phyloP scores from a whole-genome alignment of 768 basidiomycete genomes.

The Cystoderma amianthinum region DNA sequence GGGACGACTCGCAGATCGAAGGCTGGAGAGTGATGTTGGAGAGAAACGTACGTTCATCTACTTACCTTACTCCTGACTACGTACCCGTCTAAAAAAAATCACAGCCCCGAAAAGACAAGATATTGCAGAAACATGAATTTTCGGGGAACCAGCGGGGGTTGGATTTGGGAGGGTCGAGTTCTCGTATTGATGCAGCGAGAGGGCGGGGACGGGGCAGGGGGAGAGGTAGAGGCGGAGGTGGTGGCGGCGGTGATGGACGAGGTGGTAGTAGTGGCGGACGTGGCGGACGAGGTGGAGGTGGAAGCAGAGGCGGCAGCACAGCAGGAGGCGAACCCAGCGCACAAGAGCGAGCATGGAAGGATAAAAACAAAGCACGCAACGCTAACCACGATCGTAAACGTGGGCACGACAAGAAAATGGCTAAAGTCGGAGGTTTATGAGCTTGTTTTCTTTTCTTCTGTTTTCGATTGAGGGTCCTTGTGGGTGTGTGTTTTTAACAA shows the following conservation, averaged over 20 bases:
- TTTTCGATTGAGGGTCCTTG: no score
- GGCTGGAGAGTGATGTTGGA: constrained; percentile 92
- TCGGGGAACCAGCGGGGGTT: constrained; percentile 40
- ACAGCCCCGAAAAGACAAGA: constrained; percentile 71
- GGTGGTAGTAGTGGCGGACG: constrained; percentile 30
- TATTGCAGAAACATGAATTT: constrained; percentile 74
- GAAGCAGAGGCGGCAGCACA: constrained; percentile 28
- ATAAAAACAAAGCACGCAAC: constrained; percentile 68
- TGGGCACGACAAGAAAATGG: constrained; percentile 89
- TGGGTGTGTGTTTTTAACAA: neutral
- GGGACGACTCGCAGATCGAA: constrained; percentile 83
- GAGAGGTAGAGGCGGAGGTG: constrained; percentile 28
- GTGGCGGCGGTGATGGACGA: constrained; percentile 36
- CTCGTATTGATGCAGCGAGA: constrained; percentile 20
- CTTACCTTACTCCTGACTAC: no score
- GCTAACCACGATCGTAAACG: constrained; percentile 73
- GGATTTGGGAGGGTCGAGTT: constrained; percentile 6
- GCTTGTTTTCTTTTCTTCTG: no score
- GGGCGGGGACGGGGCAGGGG: constrained; percentile 15
- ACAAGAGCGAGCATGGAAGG: constrained; percentile 64
- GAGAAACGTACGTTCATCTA: constrained; percentile 74
- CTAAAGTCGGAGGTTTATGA: constrained; percentile 43
- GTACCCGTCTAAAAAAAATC: no score
- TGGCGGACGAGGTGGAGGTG: constrained; percentile 29
- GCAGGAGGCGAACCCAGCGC: no score